Percentiles rank a stretch among this genome's conserved stretches.
Evolutionary conservation across 352 stramenopile genomes (phyloP).

Genomic region (Peronospora farinosa): DNA sequence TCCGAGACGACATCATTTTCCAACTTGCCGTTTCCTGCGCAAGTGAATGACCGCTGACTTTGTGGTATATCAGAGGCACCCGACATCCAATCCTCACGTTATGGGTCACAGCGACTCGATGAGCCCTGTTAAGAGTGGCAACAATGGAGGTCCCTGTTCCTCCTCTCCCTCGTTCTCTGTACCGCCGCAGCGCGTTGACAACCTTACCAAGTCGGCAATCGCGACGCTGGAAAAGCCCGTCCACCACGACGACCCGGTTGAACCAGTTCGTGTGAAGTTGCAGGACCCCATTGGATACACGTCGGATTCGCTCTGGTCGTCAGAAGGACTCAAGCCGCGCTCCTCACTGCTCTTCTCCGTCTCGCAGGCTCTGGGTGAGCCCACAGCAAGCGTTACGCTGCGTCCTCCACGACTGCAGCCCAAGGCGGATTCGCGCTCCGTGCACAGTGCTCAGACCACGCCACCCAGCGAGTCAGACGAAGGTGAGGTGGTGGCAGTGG

Average conservation of each 20-base stretch:
- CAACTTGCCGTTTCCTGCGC: slow-evolving; percentile 37
- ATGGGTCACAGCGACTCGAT: slow-evolving; percentile 42
- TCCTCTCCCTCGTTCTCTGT: not conserved
- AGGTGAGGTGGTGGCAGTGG: slow-evolving; percentile 19
- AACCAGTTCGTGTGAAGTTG: slow-evolving; percentile 51
- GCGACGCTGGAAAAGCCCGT: slow-evolving; percentile 31
- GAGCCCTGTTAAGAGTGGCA: slow-evolving; percentile 36
- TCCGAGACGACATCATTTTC: slow-evolving; percentile 35
- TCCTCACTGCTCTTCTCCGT: slow-evolving; percentile 45
- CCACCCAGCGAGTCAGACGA: slow-evolving; percentile 24
- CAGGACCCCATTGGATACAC: slow-evolving; percentile 39
- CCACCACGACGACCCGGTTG: slow-evolving; percentile 39
- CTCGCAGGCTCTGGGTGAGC: slow-evolving; percentile 24
- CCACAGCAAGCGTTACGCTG: slow-evolving; percentile 21
- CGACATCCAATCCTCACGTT: not conserved
- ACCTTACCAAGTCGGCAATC: slow-evolving; percentile 8
- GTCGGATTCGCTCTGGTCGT: slow-evolving; percentile 50
- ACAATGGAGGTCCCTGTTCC: slow-evolving; percentile 3
- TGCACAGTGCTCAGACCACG: slow-evolving; percentile 24
- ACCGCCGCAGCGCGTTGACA: slow-evolving; percentile 7
- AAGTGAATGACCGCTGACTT: slow-evolving; percentile 22
- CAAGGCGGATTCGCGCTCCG: slow-evolving; percentile 20
- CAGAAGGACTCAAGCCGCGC: slow-evolving; percentile 44
- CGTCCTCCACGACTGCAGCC: slow-evolving; percentile 21
- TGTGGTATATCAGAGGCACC: slow-evolving; percentile 16